Conservation (phyloP, 2,329 filamentous ascomycete species). For the Cladosporium sp. region DNA sequence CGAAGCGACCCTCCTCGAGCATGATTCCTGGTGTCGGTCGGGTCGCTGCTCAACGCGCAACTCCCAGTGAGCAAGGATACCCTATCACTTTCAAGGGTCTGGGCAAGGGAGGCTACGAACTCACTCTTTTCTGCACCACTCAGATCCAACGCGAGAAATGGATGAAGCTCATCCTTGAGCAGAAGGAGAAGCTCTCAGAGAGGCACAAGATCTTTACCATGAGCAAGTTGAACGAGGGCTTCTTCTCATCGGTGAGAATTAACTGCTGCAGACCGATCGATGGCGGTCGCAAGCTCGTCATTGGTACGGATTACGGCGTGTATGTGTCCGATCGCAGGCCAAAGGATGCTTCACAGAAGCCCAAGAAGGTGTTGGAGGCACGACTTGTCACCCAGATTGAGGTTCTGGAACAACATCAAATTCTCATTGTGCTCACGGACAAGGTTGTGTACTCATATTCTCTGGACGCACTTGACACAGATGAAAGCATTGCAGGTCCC, state of each 20-base stretch:
- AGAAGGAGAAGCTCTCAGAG: constrained; percentile 82
- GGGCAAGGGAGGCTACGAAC: constrained; percentile 91
- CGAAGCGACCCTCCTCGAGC: constrained; percentile 86
- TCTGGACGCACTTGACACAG: constrained; percentile 79
- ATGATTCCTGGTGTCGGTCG: constrained; percentile 62
- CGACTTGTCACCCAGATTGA: constrained; percentile 92
- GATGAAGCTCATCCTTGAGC: constrained; percentile 90
- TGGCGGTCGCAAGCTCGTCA: constrained; percentile 90
- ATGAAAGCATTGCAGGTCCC: constrained; percentile 70
- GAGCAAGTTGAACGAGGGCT: constrained; percentile 74
- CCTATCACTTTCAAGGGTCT: constrained; percentile 96
- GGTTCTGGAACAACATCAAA: constrained; percentile 89
- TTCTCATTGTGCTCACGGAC: constrained; percentile 87
- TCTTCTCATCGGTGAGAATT: constrained; percentile 89
- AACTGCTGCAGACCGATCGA: constrained; percentile 95
- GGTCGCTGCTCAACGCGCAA: constrained; percentile 53
- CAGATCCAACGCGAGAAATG: constrained; percentile 89
- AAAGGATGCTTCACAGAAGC: constrained; percentile 71
- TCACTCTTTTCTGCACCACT: constrained; percentile 83
- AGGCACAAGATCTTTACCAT: constrained; percentile 70
- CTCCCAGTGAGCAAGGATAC: constrained; percentile 69
- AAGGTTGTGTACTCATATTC: constrained; percentile 91
- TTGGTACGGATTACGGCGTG: constrained; percentile 91
- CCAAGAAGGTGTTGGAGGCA: constrained; percentile 80
- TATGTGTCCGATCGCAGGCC: constrained; percentile 89